Base-by-base conservation (phyloP, 768 basidiomycete genomes). In the Hypsizygus marmoreus region DNA sequence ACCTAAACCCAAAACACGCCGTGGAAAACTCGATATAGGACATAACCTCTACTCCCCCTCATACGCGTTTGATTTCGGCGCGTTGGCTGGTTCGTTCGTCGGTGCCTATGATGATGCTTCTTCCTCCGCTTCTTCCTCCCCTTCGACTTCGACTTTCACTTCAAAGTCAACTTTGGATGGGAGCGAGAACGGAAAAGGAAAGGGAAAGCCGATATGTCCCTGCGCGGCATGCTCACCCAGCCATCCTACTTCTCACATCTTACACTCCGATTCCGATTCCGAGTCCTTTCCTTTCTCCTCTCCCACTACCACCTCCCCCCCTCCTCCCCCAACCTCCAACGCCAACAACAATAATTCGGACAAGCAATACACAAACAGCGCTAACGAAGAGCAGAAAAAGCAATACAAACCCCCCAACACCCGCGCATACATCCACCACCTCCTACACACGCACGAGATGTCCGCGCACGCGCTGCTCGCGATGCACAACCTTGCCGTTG, bases 401-500 rank as follows among this genome's bases (percentile, higher is more conserved):
- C 17, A 44, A 11, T 61, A 64, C 39, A 60, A 58, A 19, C 66
- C 69, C 1, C 64, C 72, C 1, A 70, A 68, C 51, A 71, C 73
- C 4, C 73, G 76, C 11, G 86, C 87, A 2, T 95, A 94, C 54
- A 40, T 91, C 23, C 90, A 95, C 59, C 91, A 95, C 55, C 78
- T 95, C 11, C 68, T 93, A 26, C 84, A 86, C 40, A 91, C 91
- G 5, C 92, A 94, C 63, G 92, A 95, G 63, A 93, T 95, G 91
- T 81, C 84, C 0, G 85, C 89, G 1, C 89, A 94, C 54, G 60
- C 88, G 4, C 63, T 93, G 17, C 76, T 94, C 13, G 75, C 73
- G 9, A 72, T 82, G 66, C 92, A 95, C 63, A 95, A 94, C 54
- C 70, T 91, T 22, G 61, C 77, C 0, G 76, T 92, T 1, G 66